Conservation (phyloP, 306 rosid species). For the Delonix regia region DNA sequence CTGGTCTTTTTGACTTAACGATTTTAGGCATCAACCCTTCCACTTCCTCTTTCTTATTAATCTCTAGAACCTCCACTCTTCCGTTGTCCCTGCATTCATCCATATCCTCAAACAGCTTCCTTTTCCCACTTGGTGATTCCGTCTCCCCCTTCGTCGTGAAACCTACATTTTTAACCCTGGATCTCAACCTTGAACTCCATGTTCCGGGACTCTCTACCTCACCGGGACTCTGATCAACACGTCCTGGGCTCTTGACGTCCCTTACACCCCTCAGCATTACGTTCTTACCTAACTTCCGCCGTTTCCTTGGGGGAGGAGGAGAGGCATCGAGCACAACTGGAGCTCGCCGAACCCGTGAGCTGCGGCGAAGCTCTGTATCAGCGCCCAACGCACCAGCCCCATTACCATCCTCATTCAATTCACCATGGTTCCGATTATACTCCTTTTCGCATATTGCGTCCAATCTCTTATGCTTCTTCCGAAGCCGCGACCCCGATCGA, state of each 20-base stretch:
- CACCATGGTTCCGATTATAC: constrained; percentile 72
- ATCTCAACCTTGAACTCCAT: constrained; percentile 76
- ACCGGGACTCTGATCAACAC: constrained; percentile 33
- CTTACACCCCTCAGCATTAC: constrained; percentile 37
- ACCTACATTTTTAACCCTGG: constrained; percentile 50
- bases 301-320: constrained; percentile 70
- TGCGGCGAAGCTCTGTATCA: constrained; percentile 66
- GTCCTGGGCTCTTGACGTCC: constrained; percentile 36
- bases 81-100: constrained; percentile 37
- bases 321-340: constrained; percentile 85
- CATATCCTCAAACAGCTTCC: constrained; percentile 59
- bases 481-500: constrained; percentile 62
- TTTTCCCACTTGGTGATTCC: constrained; percentile 50
- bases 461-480: constrained; percentile 91
- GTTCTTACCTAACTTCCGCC: constrained; percentile 49
- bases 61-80: constrained; percentile 36
- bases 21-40: constrained; percentile 52
- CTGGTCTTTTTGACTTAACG: constrained; percentile 61
- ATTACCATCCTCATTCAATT: constrained; percentile 48
- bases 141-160: constrained; percentile 46
- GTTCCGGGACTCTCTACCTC: constrained; percentile 34
- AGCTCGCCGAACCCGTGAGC: constrained; percentile 80
- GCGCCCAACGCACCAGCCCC: constrained; percentile 34
- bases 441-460: constrained; percentile 88
- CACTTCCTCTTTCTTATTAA: constrained; percentile 46